Conservation (phyloP, 1,284 basidiomycete species). For the Chalciporus piperatoides region DNA sequence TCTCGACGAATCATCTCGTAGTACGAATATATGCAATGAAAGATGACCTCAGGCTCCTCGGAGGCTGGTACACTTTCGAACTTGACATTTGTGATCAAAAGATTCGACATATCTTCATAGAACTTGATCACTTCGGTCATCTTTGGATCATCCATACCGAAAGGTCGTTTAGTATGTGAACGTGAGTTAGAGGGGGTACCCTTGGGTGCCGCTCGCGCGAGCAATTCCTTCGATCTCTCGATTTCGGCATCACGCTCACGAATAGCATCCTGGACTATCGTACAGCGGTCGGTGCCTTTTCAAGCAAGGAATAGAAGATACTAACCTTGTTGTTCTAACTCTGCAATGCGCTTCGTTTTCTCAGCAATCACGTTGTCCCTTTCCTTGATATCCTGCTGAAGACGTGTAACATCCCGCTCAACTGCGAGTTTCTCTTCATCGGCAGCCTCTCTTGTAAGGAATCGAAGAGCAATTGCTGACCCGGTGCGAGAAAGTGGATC, state of each 20-base stretch:
- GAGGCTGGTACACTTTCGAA: conserved; percentile 28
- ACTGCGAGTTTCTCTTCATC: conserved; percentile 59
- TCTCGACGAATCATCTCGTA: conserved; percentile 32
- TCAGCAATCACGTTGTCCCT: conserved; percentile 43
- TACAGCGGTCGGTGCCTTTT: conserved; percentile 6
- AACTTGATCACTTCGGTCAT: conserved; percentile 48
- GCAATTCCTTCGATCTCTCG: conserved; percentile 49
- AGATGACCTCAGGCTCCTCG: conserved; percentile 41
- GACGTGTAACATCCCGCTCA: conserved; percentile 46
- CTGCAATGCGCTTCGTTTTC: conserved; percentile 44
- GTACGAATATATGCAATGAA: conserved; percentile 53
- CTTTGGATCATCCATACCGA: conserved; percentile 48
- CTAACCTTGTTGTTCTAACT: conserved; percentile 48
- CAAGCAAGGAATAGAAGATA: not conserved
- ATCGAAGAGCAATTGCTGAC: conserved; percentile 51
- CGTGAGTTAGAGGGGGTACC: conserved; percentile 29
- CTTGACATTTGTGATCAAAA: conserved; percentile 51
- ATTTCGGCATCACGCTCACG: conserved; percentile 61
- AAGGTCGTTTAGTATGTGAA: conserved; percentile 31
- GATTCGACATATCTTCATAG: conserved; percentile 60
- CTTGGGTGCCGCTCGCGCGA: conserved; percentile 36
- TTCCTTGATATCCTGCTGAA: conserved; percentile 43
- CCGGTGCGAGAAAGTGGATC: conserved; percentile 51
- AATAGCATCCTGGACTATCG: conserved; percentile 44
- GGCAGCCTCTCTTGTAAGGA: conserved; percentile 68